These are phyloP conservation scores for Malassezia cuniculi DNA, from an alignment of 1,284 basidiomycete genomes.

Conservation along the genomic window DNA sequence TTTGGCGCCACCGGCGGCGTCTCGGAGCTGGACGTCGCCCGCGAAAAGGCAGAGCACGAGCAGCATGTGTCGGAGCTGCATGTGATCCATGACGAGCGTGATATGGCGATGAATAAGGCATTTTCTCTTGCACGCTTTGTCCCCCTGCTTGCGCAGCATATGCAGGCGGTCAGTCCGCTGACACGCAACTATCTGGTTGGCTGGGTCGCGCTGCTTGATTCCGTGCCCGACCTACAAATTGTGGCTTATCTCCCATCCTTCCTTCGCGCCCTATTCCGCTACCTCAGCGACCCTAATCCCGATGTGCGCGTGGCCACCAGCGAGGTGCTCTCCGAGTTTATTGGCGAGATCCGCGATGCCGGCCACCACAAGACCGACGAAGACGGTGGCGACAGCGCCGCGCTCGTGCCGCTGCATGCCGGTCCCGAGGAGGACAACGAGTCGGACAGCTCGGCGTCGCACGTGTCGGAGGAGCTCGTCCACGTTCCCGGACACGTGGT, in stretches of 20 bases:
- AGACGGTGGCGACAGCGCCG: conserved; percentile 12
- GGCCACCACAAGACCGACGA: conserved; percentile 25
- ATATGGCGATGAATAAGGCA: conserved; percentile 45
- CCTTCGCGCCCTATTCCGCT: conserved; percentile 75
- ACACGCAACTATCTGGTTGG: conserved; percentile 89
- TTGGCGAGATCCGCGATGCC: conserved; percentile 57
- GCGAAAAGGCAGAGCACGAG: conserved; percentile 31
- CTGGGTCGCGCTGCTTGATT: conserved; percentile 92
- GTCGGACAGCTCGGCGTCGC: conserved; percentile 47
- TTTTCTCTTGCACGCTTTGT: conserved; percentile 92
- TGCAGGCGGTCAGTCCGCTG: conserved; percentile 88
- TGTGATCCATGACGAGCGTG: conserved; percentile 15
- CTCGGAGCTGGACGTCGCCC: conserved; percentile 35
- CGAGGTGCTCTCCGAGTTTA: conserved; percentile 76
- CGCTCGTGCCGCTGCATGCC: conserved; percentile 51
- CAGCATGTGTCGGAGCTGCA: conserved; percentile 7
- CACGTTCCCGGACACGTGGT: conserved; percentile 92
- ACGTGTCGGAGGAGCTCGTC: conserved; percentile 31
- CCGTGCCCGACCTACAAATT: conserved; percentile 88
- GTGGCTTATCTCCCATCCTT: conserved; percentile 89
- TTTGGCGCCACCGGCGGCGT: conserved; percentile 22
- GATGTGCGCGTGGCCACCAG: conserved; percentile 88
- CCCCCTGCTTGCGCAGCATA: conserved; percentile 78
- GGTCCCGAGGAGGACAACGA: neutral
- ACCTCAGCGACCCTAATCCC: conserved; percentile 83